phyloP scores from a whole-genome alignment of 306 rosid species.

The Elaeagnus macrophylla region DNA sequence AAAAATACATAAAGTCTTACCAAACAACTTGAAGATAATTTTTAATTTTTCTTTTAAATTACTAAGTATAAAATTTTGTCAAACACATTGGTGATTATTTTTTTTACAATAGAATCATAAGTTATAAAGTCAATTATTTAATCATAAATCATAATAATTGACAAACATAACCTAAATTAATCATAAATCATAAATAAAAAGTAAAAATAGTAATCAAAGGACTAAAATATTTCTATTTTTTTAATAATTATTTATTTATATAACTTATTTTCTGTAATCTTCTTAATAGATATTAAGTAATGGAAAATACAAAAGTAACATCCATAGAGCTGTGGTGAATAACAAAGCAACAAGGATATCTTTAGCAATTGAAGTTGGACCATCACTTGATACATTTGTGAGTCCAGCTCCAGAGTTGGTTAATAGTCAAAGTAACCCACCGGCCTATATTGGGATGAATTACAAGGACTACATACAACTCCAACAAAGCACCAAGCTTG shows the following conservation, averaged over 20 bases:
- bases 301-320: constrained; percentile 8
- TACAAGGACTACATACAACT: constrained; percentile 8
- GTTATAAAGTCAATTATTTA: too few species aligned
- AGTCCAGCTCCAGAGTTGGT: constrained; percentile 9
- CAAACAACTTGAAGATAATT: too few species aligned
- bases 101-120: too few species aligned
- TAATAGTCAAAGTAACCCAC: neutral
- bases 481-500: constrained; percentile 8
- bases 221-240: neutral
- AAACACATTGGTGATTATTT: too few species aligned
- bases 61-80: too few species aligned
- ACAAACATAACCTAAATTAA: too few species aligned
- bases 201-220: neutral
- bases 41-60: too few species aligned
- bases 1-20: too few species aligned
- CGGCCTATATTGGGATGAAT: neutral
- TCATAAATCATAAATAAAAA: too few species aligned
- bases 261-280: neutral
- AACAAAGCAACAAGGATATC: constrained; percentile 11
- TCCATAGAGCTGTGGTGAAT: constrained; percentile 4
- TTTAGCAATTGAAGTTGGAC: constrained; percentile 1
- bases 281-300: constrained; percentile 7
- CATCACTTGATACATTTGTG: constrained; percentile 7
- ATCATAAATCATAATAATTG: too few species aligned
- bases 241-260: neutral